Evolutionary conservation across 768 basidiomycete species (phyloP).

Genomic region (Podaxis sp.): DNA sequence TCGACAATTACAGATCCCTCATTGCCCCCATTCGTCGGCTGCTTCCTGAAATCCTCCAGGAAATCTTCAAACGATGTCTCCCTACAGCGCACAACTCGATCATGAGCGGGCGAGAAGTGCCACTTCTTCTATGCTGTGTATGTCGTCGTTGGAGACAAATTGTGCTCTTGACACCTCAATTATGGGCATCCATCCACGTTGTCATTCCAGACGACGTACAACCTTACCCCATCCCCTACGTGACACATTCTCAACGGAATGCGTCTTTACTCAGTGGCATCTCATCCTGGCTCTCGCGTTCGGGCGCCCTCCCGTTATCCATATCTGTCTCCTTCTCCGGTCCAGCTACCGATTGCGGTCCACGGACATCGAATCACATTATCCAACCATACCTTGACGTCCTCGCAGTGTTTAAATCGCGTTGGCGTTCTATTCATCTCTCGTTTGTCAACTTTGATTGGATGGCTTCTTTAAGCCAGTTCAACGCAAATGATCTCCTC

Average conservation of each 20-base stretch:
- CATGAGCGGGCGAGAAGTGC: slow-evolving; percentile 14
- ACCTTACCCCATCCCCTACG: neutral
- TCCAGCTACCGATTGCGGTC: too few relatives aligned
- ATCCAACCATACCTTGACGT: neutral
- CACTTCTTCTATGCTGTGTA: slow-evolving; percentile 18
- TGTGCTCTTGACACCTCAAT: slow-evolving; percentile 13
- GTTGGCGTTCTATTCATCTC: neutral
- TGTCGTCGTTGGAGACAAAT: slow-evolving; percentile 20
- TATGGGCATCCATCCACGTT: slow-evolving; percentile 22
- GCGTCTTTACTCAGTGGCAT: neutral
- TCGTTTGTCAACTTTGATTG: neutral
- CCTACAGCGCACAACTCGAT: slow-evolving; percentile 14
- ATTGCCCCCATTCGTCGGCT: slow-evolving; percentile 16
- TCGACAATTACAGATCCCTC: neutral
- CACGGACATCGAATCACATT: neutral
- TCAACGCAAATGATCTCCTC: neutral
- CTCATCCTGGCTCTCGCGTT: slow-evolving; percentile 2
- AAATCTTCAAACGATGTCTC: slow-evolving; percentile 21
- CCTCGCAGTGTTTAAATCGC: neutral
- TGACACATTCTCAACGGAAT: neutral
- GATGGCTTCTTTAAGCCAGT: neutral
- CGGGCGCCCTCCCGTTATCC: neutral
- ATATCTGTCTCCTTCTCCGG: neutral
- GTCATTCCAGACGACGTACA: slow-evolving; percentile 2
- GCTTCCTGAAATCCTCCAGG: slow-evolving; percentile 20